phyloP scores from a whole-genome alignment of 2,329 filamentous ascomycete genomes.

The Ciborinia camelliae region DNA sequence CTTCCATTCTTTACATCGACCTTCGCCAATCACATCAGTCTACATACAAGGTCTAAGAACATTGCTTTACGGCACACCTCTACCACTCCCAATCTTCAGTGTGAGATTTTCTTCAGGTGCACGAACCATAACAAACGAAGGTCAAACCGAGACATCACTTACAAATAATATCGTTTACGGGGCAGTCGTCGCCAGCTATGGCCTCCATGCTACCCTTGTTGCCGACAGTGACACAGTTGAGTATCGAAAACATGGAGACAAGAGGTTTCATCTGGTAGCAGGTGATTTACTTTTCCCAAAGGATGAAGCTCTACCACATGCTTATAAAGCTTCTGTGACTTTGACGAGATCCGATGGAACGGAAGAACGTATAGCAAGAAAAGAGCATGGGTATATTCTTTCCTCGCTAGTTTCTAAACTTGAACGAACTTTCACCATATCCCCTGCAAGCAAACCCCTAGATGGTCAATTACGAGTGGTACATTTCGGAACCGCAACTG shows the following conservation, averaged over 20 bases:
- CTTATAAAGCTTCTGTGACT: constrained; percentile 53
- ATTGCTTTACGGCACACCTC: constrained; percentile 55
- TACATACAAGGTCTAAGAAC: constrained; percentile 48
- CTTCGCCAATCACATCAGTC: constrained; percentile 45
- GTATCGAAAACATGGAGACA: constrained; percentile 72
- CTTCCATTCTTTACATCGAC: constrained; percentile 56
- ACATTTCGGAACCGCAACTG: constrained; percentile 66
- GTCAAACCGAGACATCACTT: constrained; percentile 30
- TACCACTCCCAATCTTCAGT: constrained; percentile 58
- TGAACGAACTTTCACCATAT: constrained; percentile 79
- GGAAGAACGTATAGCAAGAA: constrained; percentile 39
- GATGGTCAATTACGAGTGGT: constrained; percentile 70
- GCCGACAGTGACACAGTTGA: constrained; percentile 84
- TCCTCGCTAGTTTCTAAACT: constrained; percentile 75
- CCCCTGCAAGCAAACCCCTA: constrained; percentile 65
- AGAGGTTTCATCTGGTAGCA: constrained; percentile 83
- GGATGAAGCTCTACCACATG: constrained; percentile 49
- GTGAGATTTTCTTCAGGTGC: constrained; percentile 58
- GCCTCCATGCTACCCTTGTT: constrained; percentile 82
- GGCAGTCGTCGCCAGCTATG: constrained; percentile 85
- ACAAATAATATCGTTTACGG: constrained; percentile 52
- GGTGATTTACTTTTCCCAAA: constrained; percentile 64
- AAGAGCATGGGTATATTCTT: constrained; percentile 71
- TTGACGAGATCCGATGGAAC: constrained; percentile 30
- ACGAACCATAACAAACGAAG: constrained; percentile 42